These are phyloP conservation scores for Torrubiella hemipterigena DNA, from an alignment of 2,329 filamentous ascomycete genomes.

Conservation along the genomic window DNA sequence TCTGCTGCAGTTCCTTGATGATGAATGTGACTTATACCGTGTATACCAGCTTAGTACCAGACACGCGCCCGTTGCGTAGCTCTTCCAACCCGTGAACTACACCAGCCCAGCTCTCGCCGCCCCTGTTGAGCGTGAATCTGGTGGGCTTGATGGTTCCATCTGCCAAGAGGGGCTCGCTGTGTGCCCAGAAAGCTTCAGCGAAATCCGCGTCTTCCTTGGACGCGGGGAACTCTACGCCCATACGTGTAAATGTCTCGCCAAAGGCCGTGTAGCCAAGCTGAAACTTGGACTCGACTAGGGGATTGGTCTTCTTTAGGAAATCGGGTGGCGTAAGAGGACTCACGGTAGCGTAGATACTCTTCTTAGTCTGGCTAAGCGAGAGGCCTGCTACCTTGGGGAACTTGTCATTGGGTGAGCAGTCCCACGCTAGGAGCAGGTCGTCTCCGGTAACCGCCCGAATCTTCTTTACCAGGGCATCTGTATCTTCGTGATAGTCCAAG, in stretches of 20 bases:
- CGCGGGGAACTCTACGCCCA: conserved; percentile 10
- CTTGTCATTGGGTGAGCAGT: conserved; percentile 9
- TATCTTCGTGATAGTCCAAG: conserved; percentile 29
- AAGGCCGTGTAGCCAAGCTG: conserved; percentile 27
- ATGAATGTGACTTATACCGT: no score
- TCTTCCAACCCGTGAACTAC: conserved; percentile 20
- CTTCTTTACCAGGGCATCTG: conserved; percentile 10
- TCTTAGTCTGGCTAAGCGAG: not conserved
- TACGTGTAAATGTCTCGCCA: conserved; percentile 19
- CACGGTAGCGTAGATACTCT: conserved; percentile 3
- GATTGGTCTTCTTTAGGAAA: not conserved
- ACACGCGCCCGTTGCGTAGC: conserved; percentile 19
- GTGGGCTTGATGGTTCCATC: conserved; percentile 21
- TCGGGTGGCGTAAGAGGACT: conserved; percentile 1
- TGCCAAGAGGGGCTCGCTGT: conserved; percentile 18
- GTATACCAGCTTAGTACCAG: conserved; percentile 31
- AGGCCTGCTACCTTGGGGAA: conserved; percentile 1
- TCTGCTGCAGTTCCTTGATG: no score
- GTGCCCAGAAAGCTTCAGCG: conserved; percentile 22
- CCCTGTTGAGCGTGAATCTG: conserved; percentile 9
- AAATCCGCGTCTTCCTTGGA: conserved; percentile 19
- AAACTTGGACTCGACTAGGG: conserved; percentile 10
- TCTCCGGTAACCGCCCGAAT: conserved; percentile 11
- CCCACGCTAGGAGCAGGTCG: conserved; percentile 12
- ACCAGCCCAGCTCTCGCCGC: conserved; percentile 19